phyloP scores from a whole-genome alignment of 371 early-diverging fungal species.

The Rhizopus sp. region DNA sequence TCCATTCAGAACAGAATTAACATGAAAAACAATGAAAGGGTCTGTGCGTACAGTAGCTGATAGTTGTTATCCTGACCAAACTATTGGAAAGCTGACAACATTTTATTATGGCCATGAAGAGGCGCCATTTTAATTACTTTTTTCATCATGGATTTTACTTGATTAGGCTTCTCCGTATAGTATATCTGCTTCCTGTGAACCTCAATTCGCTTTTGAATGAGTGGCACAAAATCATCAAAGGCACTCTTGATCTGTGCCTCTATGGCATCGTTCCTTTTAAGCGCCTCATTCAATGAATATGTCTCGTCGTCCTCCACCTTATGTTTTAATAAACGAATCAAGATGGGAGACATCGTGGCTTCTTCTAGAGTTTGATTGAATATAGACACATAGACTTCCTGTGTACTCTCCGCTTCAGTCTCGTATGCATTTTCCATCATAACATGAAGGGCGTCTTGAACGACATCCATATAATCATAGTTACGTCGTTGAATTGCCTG shows the following conservation, averaged over 20 bases:
- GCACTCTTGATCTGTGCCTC: slow-evolving; percentile 26
- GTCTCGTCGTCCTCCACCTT: slow-evolving; percentile 27
- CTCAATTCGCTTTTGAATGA: slow-evolving; percentile 5
- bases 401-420: slow-evolving; percentile 12
- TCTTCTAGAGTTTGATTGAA: slow-evolving; percentile 21
- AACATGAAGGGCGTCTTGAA: slow-evolving; percentile 23
- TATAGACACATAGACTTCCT: slow-evolving; percentile 43
- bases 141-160: slow-evolving; percentile 41
- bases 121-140: slow-evolving; percentile 36
- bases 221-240: slow-evolving; percentile 32
- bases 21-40: background rate
- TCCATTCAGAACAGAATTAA: too few species aligned
- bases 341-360: slow-evolving; percentile 25
- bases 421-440: slow-evolving; percentile 39
- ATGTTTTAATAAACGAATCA: slow-evolving; percentile 35
- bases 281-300: slow-evolving; percentile 16
- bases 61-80: background rate
- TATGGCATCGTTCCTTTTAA: background rate
- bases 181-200: background rate
- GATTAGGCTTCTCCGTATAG: slow-evolving; percentile 21
- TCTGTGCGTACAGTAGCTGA: slow-evolving; percentile 6
- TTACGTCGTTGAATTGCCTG: slow-evolving; percentile 24
- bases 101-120: slow-evolving; percentile 1
- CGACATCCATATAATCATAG: slow-evolving; percentile 24
- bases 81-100: slow-evolving; percentile 1